These are phyloP conservation scores for Alternaria sp. DNA, from an alignment of 2,329 filamentous ascomycete genomes.

Conservation along the genomic window DNA sequence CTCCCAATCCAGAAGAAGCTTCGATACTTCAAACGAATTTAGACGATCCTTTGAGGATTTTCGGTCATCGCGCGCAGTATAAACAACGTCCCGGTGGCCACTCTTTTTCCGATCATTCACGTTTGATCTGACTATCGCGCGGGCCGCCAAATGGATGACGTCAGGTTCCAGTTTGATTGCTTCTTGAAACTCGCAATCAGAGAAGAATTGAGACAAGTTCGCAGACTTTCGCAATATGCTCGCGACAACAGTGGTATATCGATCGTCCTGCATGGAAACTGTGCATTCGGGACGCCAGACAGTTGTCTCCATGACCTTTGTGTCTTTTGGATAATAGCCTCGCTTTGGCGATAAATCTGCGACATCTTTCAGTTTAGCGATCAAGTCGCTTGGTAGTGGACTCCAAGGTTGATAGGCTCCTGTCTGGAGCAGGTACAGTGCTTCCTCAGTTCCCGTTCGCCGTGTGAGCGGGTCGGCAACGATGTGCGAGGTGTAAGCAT, in stretches of 20 bases:
- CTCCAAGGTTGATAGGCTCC: slow-evolving; percentile 54
- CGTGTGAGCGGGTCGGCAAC: slow-evolving; percentile 62
- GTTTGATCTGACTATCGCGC: no score
- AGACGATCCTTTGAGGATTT: background rate
- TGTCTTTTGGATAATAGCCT: slow-evolving; percentile 33
- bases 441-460: slow-evolving; percentile 67
- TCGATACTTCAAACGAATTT: slow-evolving; percentile 20
- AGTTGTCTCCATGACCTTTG: slow-evolving; percentile 35
- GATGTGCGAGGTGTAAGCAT: slow-evolving; percentile 66
- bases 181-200: background rate
- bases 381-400: slow-evolving; percentile 7
- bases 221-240: slow-evolving; percentile 18
- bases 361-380: slow-evolving; percentile 33
- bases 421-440: slow-evolving; percentile 57
- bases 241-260: slow-evolving; percentile 22
- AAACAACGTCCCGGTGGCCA: no score
- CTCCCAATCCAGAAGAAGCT: slow-evolving; percentile 17
- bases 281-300: slow-evolving; percentile 39
- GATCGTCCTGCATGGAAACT: slow-evolving; percentile 40
- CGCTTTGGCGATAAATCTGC: slow-evolving; percentile 48
- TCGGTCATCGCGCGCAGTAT: slow-evolving; percentile 20
- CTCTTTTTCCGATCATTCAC: no score
- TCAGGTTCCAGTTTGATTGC: background rate
- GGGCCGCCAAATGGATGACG: slow-evolving; percentile 26
- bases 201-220: slow-evolving; percentile 14